Evolutionary conservation across 805 yeast genomes (phyloP).

Genomic region (Lachancea mirantina): DNA sequence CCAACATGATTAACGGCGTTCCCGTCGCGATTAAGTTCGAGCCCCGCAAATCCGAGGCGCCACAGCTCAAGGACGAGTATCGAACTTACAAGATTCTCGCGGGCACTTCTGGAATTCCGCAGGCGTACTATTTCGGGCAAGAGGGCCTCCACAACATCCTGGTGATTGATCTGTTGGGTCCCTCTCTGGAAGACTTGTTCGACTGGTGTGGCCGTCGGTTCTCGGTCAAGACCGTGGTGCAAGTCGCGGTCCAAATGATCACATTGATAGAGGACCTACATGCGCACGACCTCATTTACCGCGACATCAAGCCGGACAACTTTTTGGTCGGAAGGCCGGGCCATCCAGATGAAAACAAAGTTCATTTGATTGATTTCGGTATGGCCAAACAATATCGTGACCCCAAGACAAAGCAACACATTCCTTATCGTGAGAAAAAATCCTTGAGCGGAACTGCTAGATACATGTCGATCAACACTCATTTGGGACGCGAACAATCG

Average conservation of each 20-base stretch:
- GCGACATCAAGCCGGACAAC: conserved; percentile 97
- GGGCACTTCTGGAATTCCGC: conserved; percentile 82
- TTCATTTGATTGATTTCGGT: conserved; percentile 92
- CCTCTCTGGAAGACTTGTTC: conserved; percentile 89
- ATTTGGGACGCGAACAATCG: conserved; percentile 92
- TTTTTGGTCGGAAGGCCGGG: conserved; percentile 88
- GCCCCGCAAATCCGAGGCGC: conserved; percentile 95
- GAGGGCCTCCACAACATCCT: conserved; percentile 94
- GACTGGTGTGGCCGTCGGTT: conserved; percentile 98
- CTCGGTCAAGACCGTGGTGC: conserved; percentile 80
- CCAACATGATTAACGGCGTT: conserved; percentile 81
- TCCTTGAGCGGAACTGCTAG: conserved; percentile 97
- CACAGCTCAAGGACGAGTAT: conserved; percentile 93
- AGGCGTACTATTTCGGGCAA: conserved; percentile 97
- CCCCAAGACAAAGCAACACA: conserved; percentile 90
- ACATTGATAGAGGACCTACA: conserved; percentile 80
- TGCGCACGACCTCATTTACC: conserved; percentile 81
- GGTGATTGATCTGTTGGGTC: conserved; percentile 92
- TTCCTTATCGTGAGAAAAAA: conserved; percentile 94
- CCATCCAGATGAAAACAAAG: conserved; percentile 72
- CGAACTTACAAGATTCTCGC: conserved; percentile 85
- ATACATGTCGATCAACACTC: conserved; percentile 96
- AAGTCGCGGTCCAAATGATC: conserved; percentile 93
- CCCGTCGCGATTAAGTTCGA: conserved; percentile 97
- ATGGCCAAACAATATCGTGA: conserved; percentile 98